phyloP scores from a whole-genome alignment of 2,329 filamentous ascomycete species.

The Diaporthe ilicicola region DNA sequence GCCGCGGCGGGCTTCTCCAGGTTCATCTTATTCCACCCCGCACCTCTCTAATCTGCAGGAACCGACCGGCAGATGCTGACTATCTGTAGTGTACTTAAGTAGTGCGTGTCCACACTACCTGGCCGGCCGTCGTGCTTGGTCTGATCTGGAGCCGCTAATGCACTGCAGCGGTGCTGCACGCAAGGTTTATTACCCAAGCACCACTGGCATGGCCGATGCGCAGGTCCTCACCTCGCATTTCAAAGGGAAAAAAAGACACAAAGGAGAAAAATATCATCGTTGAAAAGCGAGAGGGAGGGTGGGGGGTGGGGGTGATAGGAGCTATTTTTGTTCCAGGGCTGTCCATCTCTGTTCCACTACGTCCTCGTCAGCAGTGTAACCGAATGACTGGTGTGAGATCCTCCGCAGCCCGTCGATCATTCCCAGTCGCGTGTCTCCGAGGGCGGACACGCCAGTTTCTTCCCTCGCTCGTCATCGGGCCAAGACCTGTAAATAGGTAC shows the following conservation, averaged over 20 bases:
- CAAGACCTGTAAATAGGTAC: background rate
- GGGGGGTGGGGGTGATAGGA: too few species aligned
- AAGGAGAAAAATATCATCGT: too few species aligned
- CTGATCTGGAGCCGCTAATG: background rate
- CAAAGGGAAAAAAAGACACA: background rate
- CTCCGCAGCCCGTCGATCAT: constrained; percentile 4
- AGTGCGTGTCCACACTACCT: too few species aligned
- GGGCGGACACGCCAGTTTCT: background rate
- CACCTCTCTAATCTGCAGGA: background rate
- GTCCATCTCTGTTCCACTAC: background rate
- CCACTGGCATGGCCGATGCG: too few species aligned
- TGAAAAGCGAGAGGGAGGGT: too few species aligned
- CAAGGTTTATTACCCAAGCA: background rate
- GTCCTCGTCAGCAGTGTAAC: background rate
- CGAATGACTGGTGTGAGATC: constrained; percentile 7
- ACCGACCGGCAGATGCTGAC: constrained; percentile 3
- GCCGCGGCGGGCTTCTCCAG: background rate
- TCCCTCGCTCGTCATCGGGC: constrained; percentile 12
- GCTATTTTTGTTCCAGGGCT: background rate
- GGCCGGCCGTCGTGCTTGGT: too few species aligned
- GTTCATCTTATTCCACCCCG: background rate
- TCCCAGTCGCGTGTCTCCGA: background rate
- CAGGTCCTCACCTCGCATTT: background rate
- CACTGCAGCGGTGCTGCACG: background rate
- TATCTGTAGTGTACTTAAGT: background rate